Evolutionary conservation across 805 yeast genomes (phyloP).

Genomic region (Cyberlindnera bimundalis): DNA sequence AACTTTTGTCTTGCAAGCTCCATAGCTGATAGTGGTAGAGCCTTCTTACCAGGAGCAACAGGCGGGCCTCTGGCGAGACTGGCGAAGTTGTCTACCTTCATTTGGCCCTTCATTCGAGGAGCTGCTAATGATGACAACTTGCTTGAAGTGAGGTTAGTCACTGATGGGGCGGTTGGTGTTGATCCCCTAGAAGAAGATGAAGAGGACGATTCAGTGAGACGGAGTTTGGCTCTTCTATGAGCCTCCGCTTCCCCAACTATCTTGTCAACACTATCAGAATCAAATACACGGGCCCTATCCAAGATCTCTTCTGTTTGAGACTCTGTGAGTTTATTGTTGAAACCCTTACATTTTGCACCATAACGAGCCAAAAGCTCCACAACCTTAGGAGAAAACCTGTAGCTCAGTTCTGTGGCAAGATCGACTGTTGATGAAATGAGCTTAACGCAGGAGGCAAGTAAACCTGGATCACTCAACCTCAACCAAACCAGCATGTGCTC

Average conservation of each 20-base stretch:
- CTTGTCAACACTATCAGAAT: slow-evolving; percentile 50
- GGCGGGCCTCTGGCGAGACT: slow-evolving; percentile 30
- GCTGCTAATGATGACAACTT: slow-evolving; percentile 9
- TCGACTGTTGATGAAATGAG: slow-evolving; percentile 65
- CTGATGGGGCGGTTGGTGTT: slow-evolving; percentile 4
- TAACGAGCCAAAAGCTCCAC: slow-evolving; percentile 56
- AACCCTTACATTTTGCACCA: slow-evolving; percentile 62
- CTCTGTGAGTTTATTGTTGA: slow-evolving; percentile 64
- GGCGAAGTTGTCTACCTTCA: slow-evolving; percentile 37
- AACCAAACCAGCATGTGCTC: slow-evolving; percentile 74
- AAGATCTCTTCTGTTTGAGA: slow-evolving; percentile 65
- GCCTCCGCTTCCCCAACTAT: slow-evolving; percentile 42
- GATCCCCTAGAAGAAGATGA: slow-evolving; percentile 1
- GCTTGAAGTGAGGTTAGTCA: slow-evolving; percentile 18
- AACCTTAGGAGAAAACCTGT: slow-evolving; percentile 49
- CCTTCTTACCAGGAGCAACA: slow-evolving; percentile 26
- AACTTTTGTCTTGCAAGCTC: slow-evolving; percentile 36
- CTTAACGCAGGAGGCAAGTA: slow-evolving; percentile 68
- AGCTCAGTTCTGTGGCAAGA: slow-evolving; percentile 52
- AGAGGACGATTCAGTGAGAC: background rate
- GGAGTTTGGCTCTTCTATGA: slow-evolving; percentile 30
- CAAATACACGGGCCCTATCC: slow-evolving; percentile 54
- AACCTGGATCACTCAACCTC: slow-evolving; percentile 72
- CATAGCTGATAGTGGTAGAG: slow-evolving; percentile 34
- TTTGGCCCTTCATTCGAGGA: slow-evolving; percentile 29